Conservation (phyloP, 441 rosid genomes). For the Erodium texanum region DNA sequence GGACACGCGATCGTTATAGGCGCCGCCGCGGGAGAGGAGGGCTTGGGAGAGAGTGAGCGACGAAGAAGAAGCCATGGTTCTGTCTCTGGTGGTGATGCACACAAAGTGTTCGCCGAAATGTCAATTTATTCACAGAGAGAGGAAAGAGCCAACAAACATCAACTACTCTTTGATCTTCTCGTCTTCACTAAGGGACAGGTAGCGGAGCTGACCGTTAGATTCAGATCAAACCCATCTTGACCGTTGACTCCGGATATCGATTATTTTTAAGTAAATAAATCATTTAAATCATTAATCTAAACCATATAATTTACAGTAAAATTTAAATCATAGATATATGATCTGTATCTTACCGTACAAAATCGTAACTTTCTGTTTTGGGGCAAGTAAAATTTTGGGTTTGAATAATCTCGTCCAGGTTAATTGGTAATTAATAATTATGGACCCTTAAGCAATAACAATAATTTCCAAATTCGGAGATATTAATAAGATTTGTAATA, state of each 20-base stretch:
- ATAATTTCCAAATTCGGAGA: too few relatives aligned
- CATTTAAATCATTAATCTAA: too few relatives aligned
- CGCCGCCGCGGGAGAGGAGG: slow-evolving; percentile 45
- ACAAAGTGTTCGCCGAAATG: not conserved
- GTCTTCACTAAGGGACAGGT: slow-evolving; percentile 4
- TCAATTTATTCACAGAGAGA: slow-evolving; percentile 26
- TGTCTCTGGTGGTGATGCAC: slow-evolving; percentile 8
- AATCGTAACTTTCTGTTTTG: too few relatives aligned
- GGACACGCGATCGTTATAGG: slow-evolving; percentile 24
- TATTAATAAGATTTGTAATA: too few relatives aligned
- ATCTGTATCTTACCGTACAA: too few relatives aligned
- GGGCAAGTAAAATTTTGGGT: too few relatives aligned
- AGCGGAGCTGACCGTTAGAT: slow-evolving; percentile 47
- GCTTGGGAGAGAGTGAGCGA: slow-evolving; percentile 75
- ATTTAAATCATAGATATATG: too few relatives aligned
- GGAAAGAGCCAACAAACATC: slow-evolving; percentile 2
- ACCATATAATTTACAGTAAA: too few relatives aligned
- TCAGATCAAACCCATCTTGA: slow-evolving; percentile 20
- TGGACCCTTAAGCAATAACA: too few relatives aligned
- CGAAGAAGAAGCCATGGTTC: slow-evolving; percentile 55
- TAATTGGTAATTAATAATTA: too few relatives aligned
- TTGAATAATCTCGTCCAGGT: too few relatives aligned
- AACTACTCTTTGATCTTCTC: slow-evolving; percentile 5
- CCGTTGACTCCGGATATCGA: slow-evolving; percentile 36
- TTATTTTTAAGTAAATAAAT: slow-evolving; percentile 10